Evolutionary conservation across 192 early-diverging fungal genomes (phyloP).

Genomic region (Coemansia sp.): DNA sequence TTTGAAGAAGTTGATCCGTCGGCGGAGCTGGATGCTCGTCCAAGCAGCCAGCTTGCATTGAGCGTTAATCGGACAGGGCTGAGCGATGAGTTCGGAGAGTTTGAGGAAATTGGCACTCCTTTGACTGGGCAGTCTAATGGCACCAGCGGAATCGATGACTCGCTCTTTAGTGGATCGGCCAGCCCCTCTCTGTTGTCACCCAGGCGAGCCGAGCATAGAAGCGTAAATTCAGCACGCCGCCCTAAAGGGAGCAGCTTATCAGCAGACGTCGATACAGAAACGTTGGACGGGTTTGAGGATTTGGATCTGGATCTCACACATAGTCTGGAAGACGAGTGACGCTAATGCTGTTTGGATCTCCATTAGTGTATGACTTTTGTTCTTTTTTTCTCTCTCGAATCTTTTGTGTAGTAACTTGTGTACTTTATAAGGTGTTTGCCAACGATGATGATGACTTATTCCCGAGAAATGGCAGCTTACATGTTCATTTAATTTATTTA

Average conservation of each 20-base stretch:
- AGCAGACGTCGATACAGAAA: conserved; percentile 15
- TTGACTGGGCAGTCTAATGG: conserved; percentile 9
- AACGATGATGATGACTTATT: too few species aligned
- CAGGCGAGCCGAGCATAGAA: neutral
- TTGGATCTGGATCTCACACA: conserved; percentile 42
- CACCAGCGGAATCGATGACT: conserved; percentile 29
- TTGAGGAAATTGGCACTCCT: conserved; percentile 48
- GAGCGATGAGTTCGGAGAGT: conserved; percentile 46
- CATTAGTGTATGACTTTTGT: neutral
- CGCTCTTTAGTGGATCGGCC: conserved; percentile 33
- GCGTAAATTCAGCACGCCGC: neutral
- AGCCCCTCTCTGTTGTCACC: conserved; percentile 14
- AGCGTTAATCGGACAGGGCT: conserved; percentile 14
- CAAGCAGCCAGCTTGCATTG: neutral
- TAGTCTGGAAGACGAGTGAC: conserved; percentile 25
- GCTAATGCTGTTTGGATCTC: neutral
- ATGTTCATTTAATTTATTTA: neutral
- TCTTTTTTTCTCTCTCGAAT: neutral
- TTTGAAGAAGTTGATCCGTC: conserved; percentile 47
- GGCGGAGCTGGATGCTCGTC: conserved; percentile 15
- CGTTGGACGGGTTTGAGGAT: conserved; percentile 46
- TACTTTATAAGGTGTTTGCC: too few species aligned
- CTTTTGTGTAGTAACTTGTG: too few species aligned
- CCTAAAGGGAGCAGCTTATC: neutral
- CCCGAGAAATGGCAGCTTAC: too few species aligned